phyloP scores from a whole-genome alignment of 2,329 filamentous ascomycete genomes.

The Talaromyces sp. region DNA sequence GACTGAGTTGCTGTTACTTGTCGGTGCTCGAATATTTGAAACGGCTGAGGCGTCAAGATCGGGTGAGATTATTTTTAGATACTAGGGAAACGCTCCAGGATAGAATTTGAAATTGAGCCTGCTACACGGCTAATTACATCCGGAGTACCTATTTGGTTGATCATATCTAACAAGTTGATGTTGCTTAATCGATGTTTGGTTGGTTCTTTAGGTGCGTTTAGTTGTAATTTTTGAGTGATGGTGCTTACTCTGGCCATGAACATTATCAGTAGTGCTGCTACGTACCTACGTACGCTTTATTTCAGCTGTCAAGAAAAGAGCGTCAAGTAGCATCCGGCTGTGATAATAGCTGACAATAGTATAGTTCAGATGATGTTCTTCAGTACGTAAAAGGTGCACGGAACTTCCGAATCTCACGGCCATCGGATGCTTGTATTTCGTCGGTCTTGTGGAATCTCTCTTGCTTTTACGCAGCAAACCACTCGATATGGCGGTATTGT shows the following conservation, averaged over 20 bases:
- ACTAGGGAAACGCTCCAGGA: neutral
- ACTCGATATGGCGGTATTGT: neutral
- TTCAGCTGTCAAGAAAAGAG: neutral
- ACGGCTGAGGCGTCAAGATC: neutral
- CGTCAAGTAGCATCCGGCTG: neutral
- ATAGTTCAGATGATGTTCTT: neutral
- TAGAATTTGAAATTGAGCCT: neutral
- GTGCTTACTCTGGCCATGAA: neutral
- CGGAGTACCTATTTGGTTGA: neutral
- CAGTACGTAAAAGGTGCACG: neutral
- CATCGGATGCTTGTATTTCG: neutral
- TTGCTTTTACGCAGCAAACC: neutral
- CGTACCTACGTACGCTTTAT: neutral
- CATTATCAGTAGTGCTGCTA: neutral
- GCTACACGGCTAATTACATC: neutral
- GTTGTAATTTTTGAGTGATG: neutral
- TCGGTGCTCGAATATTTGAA: neutral
- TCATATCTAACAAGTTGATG: neutral
- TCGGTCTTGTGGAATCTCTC: neutral
- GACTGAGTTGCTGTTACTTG: neutral
- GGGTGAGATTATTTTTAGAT: constrained; percentile 1
- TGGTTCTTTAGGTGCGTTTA: neutral
- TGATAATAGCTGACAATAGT: neutral
- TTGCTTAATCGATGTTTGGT: neutral
- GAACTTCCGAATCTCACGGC: neutral